These are phyloP conservation scores for Leavenworthia alabamica DNA, from an alignment of 345 rosid genomes.

Conservation along the genomic window DNA sequence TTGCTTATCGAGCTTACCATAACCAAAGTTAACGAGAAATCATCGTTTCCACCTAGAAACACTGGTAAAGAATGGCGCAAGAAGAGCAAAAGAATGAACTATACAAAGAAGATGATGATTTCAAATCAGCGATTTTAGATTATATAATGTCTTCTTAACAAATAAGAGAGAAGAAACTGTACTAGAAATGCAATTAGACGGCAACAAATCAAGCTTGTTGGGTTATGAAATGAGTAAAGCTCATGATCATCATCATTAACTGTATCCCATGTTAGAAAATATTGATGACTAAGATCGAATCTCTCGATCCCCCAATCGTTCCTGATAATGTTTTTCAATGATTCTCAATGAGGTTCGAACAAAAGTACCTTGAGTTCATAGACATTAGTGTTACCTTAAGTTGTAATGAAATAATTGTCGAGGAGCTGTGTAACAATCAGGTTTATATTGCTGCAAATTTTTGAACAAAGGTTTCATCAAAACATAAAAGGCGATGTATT, in stretches of 20 bases:
- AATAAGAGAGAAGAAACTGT: conserved; percentile 21
- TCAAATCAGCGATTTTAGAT: background rate
- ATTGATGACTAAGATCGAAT: conserved; percentile 44
- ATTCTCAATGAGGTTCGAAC: background rate
- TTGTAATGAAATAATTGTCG: conserved; percentile 46
- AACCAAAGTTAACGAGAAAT: conserved; percentile 50
- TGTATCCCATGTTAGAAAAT: conserved; percentile 41
- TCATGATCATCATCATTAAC: conserved; percentile 46
- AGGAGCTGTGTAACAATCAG: conserved; percentile 59
- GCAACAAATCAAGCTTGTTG: conserved; percentile 62
- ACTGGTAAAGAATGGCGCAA: conserved; percentile 67
- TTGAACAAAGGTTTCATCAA: background rate
- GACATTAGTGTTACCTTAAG: conserved; percentile 53
- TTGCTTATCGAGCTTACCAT: conserved; percentile 36
- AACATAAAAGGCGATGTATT: background rate
- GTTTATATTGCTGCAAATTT: conserved; percentile 53
- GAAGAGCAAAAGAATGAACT: conserved; percentile 69
- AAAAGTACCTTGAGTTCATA: conserved; percentile 53
- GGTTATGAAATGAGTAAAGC: conserved; percentile 38
- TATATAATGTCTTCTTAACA: background rate
- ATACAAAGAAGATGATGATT: conserved; percentile 21
- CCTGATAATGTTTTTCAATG: conserved; percentile 23
- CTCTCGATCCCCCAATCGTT: conserved; percentile 59
- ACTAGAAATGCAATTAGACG: conserved; percentile 63
- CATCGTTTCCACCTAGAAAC: conserved; percentile 43